Percentiles rank a stretch among this genome's conserved stretches.
These are phyloP conservation scores for Striga asiatica DNA, from an alignment of 257 asterid genomes.

Conservation along the genomic window DNA sequence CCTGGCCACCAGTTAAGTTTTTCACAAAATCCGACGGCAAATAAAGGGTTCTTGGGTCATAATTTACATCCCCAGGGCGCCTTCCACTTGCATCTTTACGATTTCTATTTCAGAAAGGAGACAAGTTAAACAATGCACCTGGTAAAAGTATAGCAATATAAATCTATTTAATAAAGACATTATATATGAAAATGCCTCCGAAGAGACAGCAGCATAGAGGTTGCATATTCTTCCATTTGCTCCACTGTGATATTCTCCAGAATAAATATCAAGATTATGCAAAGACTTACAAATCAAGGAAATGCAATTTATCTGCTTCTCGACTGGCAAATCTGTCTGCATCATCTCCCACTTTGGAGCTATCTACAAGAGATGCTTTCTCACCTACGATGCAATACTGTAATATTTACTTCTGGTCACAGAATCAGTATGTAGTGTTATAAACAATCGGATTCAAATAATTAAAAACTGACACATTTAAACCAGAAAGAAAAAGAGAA, in stretches of 20 bases:
- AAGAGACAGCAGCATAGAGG: background rate
- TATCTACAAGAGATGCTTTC: constrained; percentile 29
- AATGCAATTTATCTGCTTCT: constrained; percentile 51
- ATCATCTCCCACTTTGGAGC: constrained; percentile 31
- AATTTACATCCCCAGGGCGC: constrained; percentile 58
- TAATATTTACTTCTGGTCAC: background rate
- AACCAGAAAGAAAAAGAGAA: background rate
- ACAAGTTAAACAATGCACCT: background rate
- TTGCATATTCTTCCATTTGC: constrained; percentile 1
- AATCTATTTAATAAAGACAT: background rate
- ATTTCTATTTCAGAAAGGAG: constrained; percentile 34
- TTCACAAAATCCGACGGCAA: constrained; percentile 68
- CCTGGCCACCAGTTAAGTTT: constrained; percentile 84
- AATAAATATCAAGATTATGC: background rate
- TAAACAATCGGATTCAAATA: no score
- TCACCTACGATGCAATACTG: constrained; percentile 31
- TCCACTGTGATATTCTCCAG: background rate
- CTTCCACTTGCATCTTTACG: constrained; percentile 70
- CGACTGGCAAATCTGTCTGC: constrained; percentile 64
- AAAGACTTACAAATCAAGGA: constrained; percentile 67
- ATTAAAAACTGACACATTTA: no score
- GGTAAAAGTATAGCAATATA: background rate
- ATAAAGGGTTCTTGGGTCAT: constrained; percentile 77
- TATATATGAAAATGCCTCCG: background rate
- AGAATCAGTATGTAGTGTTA: background rate